phyloP scores from a whole-genome alignment of 1,284 basidiomycete genomes.

The Mycosarcoma maydis region DNA sequence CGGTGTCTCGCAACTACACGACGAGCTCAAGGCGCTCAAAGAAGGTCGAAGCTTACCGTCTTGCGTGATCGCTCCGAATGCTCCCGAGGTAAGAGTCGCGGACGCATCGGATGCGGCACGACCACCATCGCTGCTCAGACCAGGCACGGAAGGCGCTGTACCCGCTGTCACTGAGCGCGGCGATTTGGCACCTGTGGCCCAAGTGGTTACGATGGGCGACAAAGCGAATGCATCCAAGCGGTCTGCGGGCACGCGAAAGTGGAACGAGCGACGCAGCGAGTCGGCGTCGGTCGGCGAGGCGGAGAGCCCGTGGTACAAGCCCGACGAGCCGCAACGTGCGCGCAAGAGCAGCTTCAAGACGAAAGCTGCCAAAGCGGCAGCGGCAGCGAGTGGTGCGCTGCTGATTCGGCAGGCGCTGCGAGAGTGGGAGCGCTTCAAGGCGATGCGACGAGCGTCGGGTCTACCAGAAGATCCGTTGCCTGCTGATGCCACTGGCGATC shows the following conservation, averaged over 20 bases:
- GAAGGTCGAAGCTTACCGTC: constrained; percentile 11
- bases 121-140: constrained; percentile 20
- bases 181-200: neutral
- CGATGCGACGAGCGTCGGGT: constrained; percentile 40
- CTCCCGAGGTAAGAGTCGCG: neutral
- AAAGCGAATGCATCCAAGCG: constrained; percentile 7
- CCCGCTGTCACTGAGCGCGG: constrained; percentile 26
- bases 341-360: constrained; percentile 22
- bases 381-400: constrained; percentile 40
- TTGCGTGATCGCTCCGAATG: neutral
- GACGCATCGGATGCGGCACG: constrained; percentile 5
- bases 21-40: constrained; percentile 53
- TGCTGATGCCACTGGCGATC: constrained; percentile 36
- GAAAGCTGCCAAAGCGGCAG: constrained; percentile 23
- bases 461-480: constrained; percentile 50
- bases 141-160: constrained; percentile 16
- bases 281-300: constrained; percentile 12
- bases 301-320: constrained; percentile 33
- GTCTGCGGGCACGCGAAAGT: constrained; percentile 29
- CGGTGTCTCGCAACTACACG: constrained; percentile 53
- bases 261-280: constrained; percentile 30
- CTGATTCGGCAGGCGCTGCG: constrained; percentile 41
- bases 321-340: constrained; percentile 12
- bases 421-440: constrained; percentile 55
- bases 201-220: constrained; percentile 18